These are phyloP conservation scores for Pharus latifolius DNA, from an alignment of 176 grass and related monocot genomes.

Conservation along the genomic window DNA sequence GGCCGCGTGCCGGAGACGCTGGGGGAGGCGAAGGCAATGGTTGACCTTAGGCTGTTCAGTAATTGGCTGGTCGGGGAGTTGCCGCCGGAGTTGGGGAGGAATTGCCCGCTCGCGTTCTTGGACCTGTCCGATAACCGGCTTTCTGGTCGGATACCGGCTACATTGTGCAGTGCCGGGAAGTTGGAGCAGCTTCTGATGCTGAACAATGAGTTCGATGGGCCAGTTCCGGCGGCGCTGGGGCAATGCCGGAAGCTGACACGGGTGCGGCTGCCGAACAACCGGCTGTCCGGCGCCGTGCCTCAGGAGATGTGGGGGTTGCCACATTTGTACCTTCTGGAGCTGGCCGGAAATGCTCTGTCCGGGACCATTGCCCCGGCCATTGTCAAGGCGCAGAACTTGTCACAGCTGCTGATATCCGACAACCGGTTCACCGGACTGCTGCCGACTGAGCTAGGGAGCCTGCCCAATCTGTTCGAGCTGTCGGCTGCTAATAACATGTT, in stretches of 20 bases:
- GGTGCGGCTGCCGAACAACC: constrained; percentile 60
- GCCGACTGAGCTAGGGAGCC: constrained; percentile 40
- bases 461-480: constrained; percentile 48
- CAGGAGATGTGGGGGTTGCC: constrained; percentile 53
- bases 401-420: constrained; percentile 56
- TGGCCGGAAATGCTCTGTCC: constrained; percentile 48
- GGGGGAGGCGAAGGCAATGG: constrained; percentile 14
- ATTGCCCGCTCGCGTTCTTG: constrained; percentile 39
- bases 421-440: constrained; percentile 67
- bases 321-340: constrained; percentile 56
- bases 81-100: constrained; percentile 45
- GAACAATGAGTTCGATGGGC: constrained; percentile 45
- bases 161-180: constrained; percentile 35
- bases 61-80: constrained; percentile 51
- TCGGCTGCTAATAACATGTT: constrained; percentile 56
- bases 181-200: constrained; percentile 58
- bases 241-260: constrained; percentile 47
- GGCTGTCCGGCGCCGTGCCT: constrained; percentile 43
- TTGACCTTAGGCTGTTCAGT: constrained; percentile 49
- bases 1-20: constrained; percentile 37
- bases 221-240: constrained; percentile 45
- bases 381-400: constrained; percentile 45
- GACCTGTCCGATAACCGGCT: constrained; percentile 57
- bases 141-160: constrained; percentile 45
- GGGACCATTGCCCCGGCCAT: constrained; percentile 38